Base-by-base conservation (phyloP, 306 rosid genomes). In the Begonia masoniana region DNA sequence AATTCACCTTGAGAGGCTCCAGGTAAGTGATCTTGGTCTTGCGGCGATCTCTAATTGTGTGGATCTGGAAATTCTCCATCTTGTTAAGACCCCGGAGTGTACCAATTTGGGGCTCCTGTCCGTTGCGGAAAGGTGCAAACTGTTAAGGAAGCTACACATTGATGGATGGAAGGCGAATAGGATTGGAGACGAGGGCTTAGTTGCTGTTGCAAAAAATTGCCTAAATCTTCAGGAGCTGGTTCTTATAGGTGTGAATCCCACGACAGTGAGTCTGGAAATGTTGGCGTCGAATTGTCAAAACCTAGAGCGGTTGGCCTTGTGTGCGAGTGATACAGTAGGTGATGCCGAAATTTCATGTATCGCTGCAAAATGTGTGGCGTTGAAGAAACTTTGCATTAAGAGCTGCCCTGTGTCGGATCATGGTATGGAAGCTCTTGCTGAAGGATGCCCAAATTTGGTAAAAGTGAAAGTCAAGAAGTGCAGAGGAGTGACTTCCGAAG, bases 401-500 rank as follows among this genome's bases (percentile, higher is more conserved):
- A 78, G 93, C 42, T 92, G 99, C 68, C 95, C 96, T 7, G 85
- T 92, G 14, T 77, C 96, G 16, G 77, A 92, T 65, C 69, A 58
- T 5, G 95, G 88, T 41, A 73, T 92, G 68, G 85, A 92, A 67
- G 96, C 96, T 0, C 61, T 92, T 56, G 99, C 89, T 0, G 58
- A 51, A 39, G 99, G 99, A 15, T 92, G 96, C 61, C 99, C 99
- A 0, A 92, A 87, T 74, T 81, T 92, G 83, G 96, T 92, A 71
- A 92, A 92, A 63, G 87, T 92, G 67, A 92, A 92, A 82, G 83
- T 92, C 19, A 92, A 86, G 80, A 92, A 92, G 69, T 92, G 99
- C 51, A 84, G 87, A 26, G 74, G 72, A 47, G 99, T 92, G 15
- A 92, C 99, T 0, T 50, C 69, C 0, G 83, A 87, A 21, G 96